Evolutionary conservation across 1,284 basidiomycete genomes (phyloP).

Genomic region (Heimioporus punctisporus): DNA sequence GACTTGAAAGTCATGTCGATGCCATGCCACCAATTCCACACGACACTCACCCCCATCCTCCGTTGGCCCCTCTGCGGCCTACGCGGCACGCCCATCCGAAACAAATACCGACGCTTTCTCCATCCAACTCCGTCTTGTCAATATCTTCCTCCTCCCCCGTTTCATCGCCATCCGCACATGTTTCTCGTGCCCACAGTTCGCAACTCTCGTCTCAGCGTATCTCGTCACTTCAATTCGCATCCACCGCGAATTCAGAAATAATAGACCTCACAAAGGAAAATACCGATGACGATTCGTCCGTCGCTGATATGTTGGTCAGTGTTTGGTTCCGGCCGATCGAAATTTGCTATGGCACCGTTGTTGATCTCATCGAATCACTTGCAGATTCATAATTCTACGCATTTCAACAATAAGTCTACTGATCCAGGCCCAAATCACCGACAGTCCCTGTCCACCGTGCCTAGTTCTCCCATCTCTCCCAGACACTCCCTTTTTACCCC

Average conservation of each 20-base stretch:
- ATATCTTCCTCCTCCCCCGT: background rate
- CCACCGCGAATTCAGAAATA: background rate
- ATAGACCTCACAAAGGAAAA: constrained; percentile 28
- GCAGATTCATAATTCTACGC: constrained; percentile 6
- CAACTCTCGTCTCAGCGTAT: too few species aligned
- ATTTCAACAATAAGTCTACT: background rate
- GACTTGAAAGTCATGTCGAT: too few species aligned
- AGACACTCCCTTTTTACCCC: constrained; percentile 32
- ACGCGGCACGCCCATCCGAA: too few species aligned
- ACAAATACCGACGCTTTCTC: too few species aligned
- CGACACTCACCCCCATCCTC: too few species aligned
- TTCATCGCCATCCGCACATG: background rate
- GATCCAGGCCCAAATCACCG: constrained; percentile 4
- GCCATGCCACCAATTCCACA: too few species aligned
- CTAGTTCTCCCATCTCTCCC: constrained; percentile 9
- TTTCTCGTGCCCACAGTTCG: too few species aligned
- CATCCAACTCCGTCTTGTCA: background rate
- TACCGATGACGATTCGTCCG: constrained; percentile 17
- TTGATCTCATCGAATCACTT: too few species aligned
- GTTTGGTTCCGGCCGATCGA: constrained; percentile 1
- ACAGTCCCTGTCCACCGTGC: background rate
- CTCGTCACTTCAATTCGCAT: constrained; percentile 2
- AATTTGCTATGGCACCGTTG: constrained; percentile 6
- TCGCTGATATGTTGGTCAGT: constrained; percentile 23
- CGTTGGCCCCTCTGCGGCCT: too few species aligned